Percentiles rank a stretch among this genome's conserved stretches.
Conservation (phyloP, 2,329 filamentous ascomycete species). For the Ceratocystis harringtonii region DNA sequence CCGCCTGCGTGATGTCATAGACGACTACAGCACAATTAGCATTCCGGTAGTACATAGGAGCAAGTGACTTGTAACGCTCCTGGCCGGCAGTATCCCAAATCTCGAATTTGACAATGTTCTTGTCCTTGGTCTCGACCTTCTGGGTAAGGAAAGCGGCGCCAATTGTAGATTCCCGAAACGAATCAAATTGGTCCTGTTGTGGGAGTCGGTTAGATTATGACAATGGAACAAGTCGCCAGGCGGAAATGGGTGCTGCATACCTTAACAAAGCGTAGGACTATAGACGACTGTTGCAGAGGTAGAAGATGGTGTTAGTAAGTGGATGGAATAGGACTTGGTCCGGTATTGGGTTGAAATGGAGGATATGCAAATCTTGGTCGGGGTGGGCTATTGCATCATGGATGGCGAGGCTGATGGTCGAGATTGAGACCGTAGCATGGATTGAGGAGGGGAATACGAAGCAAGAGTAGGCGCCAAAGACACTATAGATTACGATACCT, state of each 20-base stretch:
- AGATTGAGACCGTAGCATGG: not conserved
- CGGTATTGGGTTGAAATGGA: not conserved
- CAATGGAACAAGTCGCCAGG: not conserved
- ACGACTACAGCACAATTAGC: constrained; percentile 98
- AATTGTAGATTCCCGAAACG: constrained; percentile 92
- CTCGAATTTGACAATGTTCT: constrained; percentile 98
- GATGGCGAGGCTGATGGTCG: not conserved
- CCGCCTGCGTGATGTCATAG: constrained; percentile 98
- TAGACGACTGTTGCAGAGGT: constrained; percentile 55
- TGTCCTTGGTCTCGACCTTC: constrained; percentile 95
- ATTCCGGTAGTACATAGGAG: constrained; percentile 99
- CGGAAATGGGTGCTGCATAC: constrained; percentile 33
- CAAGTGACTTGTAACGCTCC: constrained; percentile 96
- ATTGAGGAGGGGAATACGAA: not conserved
- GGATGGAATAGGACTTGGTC: not conserved
- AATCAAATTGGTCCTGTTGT: constrained; percentile 88
- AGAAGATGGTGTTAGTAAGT: constrained; percentile 20
- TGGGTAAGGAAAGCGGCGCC: constrained; percentile 97
- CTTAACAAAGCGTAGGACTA: constrained; percentile 97
- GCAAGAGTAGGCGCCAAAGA: not conserved
- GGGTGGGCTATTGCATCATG: not conserved
- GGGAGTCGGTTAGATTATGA: not conserved
- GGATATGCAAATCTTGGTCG: not conserved
- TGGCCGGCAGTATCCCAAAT: constrained; percentile 99
- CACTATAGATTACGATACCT: constrained; percentile 42